A percentile compares a stretch with the other conserved stretches of the same genome.
Conservation (phyloP, 1,284 basidiomycete genomes). For the Stereum hirsutum region DNA sequence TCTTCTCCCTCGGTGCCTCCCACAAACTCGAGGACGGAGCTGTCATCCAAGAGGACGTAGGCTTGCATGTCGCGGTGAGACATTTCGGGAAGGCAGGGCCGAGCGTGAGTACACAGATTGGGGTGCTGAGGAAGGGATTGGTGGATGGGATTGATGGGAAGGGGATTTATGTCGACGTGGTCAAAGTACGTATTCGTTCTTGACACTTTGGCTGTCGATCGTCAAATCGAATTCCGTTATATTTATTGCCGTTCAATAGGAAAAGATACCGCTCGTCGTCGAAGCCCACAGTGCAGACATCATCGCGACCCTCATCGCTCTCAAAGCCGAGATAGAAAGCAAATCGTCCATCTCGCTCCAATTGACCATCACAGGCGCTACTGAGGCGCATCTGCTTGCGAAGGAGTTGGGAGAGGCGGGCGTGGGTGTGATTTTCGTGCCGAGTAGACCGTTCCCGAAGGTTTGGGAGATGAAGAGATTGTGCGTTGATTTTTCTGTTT, state of each 20-base stretch:
- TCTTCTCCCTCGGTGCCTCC: conserved; percentile 34
- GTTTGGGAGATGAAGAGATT: conserved; percentile 44
- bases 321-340: conserved; percentile 28
- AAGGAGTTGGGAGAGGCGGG: conserved; percentile 46
- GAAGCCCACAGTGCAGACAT: conserved; percentile 36
- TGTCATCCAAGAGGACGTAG: conserved; percentile 37
- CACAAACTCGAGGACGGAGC: conserved; percentile 38
- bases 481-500: conserved; percentile 22
- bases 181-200: conserved; percentile 22
- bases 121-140: conserved; percentile 48
- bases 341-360: conserved; percentile 11
- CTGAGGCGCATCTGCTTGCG: conserved; percentile 34
- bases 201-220: not conserved
- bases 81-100: conserved; percentile 23
- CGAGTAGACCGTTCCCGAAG: conserved; percentile 38
- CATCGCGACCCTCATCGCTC: conserved; percentile 36
- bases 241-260: conserved; percentile 27
- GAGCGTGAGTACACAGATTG: conserved; percentile 59
- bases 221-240: not conserved
- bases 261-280: conserved; percentile 39
- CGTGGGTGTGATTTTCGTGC: conserved; percentile 67
- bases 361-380: conserved; percentile 25
- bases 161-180: conserved; percentile 43
- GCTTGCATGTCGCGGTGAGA: conserved; percentile 38
- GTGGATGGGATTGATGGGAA: conserved; percentile 32